Evolutionary conservation across 2,329 filamentous ascomycete genomes (phyloP).

Genomic region (Gaeumannomyces tritici): DNA sequence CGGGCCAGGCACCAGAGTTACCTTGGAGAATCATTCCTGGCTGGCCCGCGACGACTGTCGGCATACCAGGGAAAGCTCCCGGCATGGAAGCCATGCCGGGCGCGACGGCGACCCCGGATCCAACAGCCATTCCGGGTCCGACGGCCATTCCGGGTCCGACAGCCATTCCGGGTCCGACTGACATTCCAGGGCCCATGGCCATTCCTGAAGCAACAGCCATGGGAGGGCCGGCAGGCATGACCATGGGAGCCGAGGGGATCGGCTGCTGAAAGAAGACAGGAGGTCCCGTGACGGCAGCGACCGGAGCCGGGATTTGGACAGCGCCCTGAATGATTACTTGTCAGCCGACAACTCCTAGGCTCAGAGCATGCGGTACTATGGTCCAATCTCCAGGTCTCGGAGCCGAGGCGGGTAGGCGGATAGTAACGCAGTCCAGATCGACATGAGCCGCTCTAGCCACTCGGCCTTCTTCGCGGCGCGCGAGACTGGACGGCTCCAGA

Average conservation of each 20-base stretch:
- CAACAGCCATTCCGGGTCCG: not conserved
- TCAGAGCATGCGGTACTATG: not conserved
- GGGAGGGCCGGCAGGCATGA: slow-evolving; percentile 6
- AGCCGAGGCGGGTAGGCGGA: not conserved
- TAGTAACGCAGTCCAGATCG: not conserved
- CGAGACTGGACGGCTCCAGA: not conserved
- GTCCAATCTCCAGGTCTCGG: not conserved
- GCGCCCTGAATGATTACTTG: not conserved
- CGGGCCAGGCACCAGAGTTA: slow-evolving; percentile 28
- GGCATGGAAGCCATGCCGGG: slow-evolving; percentile 3
- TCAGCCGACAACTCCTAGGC: not conserved
- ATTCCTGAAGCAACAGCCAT: slow-evolving; percentile 7
- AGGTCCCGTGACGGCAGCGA: slow-evolving; percentile 7
- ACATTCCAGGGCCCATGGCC: not conserved
- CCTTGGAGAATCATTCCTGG: slow-evolving; percentile 26
- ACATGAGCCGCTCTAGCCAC: not conserved
- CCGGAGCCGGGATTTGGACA: slow-evolving; percentile 1
- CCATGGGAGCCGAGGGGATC: slow-evolving; percentile 6
- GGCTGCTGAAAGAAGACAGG: slow-evolving; percentile 17
- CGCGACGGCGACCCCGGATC: not conserved
- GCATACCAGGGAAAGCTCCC: slow-evolving; percentile 7
- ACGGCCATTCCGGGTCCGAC: too few relatives aligned
- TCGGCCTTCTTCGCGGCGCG: not conserved
- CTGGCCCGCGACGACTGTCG: slow-evolving; percentile 5
- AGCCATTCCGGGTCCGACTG: too few relatives aligned